Evolutionary conservation across 176 grass and related monocot genomes (phyloP), one percentile per base, ranked within the genome.

Genomic region (Oryza meridionalis): DNA sequence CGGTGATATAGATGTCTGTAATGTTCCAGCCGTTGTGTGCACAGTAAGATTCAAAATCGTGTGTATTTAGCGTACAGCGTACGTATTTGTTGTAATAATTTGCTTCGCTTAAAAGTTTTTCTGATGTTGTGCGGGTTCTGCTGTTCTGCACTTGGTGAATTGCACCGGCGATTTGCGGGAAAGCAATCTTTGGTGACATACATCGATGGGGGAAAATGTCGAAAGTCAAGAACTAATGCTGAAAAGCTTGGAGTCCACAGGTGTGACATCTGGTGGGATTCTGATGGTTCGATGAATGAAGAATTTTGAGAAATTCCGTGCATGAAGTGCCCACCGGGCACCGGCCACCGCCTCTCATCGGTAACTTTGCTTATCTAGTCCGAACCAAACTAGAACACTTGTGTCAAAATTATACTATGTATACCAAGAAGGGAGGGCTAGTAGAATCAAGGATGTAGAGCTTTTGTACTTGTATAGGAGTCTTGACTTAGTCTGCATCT

Each of bases 51-150:
- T 49, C 16, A 12, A 15, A 69, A 46, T 80, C 45, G 49, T 76
- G 27, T 88, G 70, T 89, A 86, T 81, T 83, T 86, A 86, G 45
- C 45, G 17, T 78, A 74, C 75, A 64, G 21, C 29, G 75, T 73
- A 50, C 86, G 74, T 82, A 85, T 84, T 37, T 87, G 77, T 85
- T 90, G 83, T 92, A 89, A 80, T 87, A 92, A 82, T 58, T 84
- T 32, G 70, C 80, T 84, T 44, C 12, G 19, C 79, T 50, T 59
- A 62, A 77, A 47, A 73, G 32, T 73, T 2, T 72, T 43, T 55
- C 61, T 65, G 12, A 45, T 73, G n/a, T 63, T 50, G 33, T 21
- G 42, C 16, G 80, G 50, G 21, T 53, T 68, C 31, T 66, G 33
- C 4, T 58, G 21, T 62, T 62, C 58, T 22, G 2, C n/a, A 24